Conservation (phyloP, 2,329 filamentous ascomycete genomes). For the Atkinsonella hypoxylon region DNA sequence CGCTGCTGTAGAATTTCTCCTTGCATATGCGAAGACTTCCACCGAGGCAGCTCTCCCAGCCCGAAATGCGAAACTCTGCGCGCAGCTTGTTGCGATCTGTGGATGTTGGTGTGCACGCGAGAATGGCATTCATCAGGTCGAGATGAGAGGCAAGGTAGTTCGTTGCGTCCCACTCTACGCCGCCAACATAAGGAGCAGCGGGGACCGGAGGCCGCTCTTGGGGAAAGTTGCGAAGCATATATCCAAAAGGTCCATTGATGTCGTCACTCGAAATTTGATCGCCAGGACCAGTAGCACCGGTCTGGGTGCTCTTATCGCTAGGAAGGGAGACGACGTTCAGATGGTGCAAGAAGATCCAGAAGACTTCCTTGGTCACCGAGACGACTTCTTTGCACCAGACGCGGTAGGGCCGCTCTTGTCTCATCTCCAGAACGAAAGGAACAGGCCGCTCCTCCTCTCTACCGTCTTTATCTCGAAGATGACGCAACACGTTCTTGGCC, state of each 20-base stretch:
- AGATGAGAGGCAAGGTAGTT: constrained; percentile 91
- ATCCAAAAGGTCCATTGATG: constrained; percentile 36
- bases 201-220: constrained; percentile 79
- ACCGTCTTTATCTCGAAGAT: constrained; percentile 68
- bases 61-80: constrained; percentile 66
- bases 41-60: constrained; percentile 85
- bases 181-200: constrained; percentile 89
- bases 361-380: constrained; percentile 93
- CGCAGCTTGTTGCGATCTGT: constrained; percentile 67
- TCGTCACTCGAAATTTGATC: background rate
- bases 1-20: constrained; percentile 89
- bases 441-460: constrained; percentile 66
- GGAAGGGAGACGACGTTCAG: constrained; percentile 72
- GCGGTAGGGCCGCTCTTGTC: constrained; percentile 74
- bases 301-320: constrained; percentile 21
- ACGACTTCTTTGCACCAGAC: constrained; percentile 89
- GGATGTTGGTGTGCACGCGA: constrained; percentile 63
- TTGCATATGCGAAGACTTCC: constrained; percentile 81
- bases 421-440: constrained; percentile 83
- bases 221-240: constrained; percentile 66
- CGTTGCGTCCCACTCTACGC: constrained; percentile 97
- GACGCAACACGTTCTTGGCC: constrained; percentile 61
- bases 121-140: constrained; percentile 81
- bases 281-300: constrained; percentile 6
- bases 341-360: constrained; percentile 97